phyloP scores from a whole-genome alignment of 768 basidiomycete species.

The Dentipellis sp. region DNA sequence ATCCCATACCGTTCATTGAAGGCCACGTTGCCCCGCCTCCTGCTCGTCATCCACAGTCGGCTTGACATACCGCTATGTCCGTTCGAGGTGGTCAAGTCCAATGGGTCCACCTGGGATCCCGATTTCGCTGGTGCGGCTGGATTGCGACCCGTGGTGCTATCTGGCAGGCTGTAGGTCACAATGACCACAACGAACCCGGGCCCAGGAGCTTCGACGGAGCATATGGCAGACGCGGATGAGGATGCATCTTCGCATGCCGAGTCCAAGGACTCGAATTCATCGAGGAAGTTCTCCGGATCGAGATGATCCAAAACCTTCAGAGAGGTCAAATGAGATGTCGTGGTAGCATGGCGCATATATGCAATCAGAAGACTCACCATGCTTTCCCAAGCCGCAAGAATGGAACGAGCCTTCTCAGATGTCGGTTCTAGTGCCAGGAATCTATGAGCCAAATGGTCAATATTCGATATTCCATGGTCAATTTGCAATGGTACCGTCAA shows the following conservation, averaged over 20 bases:
- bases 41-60: no score
- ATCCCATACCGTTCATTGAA: no score
- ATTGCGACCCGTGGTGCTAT: slow-evolving; percentile 28
- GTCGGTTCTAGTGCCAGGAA: no score
- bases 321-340: not conserved
- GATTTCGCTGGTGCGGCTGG: slow-evolving; percentile 46
- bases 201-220: slow-evolving; percentile 52
- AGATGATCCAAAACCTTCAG: slow-evolving; percentile 56
- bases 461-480: no score
- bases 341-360: no score
- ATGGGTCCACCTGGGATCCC: slow-evolving; percentile 41
- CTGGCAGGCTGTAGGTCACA: slow-evolving; percentile 35
- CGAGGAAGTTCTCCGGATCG: slow-evolving; percentile 57
- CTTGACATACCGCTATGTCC: no score
- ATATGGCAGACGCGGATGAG: slow-evolving; percentile 47
- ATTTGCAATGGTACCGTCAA: no score
- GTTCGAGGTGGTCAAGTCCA: no score
- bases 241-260: slow-evolving; percentile 44
- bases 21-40: no score
- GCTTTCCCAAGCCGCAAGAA: slow-evolving; percentile 57
- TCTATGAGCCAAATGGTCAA: no score
- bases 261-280: slow-evolving; percentile 26
- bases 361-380: slow-evolving; percentile 34
- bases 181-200: slow-evolving; percentile 73
- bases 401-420: no score